These are phyloP conservation scores for Antarctomyces pellizariae DNA, from an alignment of 495 filamentous ascomycete species.

Conservation along the genomic window DNA sequence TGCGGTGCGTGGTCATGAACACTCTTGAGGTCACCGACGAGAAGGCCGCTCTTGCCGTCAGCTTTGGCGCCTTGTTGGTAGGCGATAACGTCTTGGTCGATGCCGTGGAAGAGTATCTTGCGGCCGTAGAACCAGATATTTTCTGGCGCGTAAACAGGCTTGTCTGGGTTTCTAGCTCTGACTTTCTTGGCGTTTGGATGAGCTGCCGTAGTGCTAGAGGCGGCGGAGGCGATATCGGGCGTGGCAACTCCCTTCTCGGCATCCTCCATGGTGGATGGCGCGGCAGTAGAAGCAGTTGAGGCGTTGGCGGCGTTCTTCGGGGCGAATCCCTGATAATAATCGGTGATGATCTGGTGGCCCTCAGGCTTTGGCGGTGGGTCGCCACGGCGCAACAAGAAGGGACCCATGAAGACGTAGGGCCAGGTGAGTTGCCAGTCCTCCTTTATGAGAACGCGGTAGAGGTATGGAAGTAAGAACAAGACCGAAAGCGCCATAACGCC, in stretches of 20 bases:
- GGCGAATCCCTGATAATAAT: slow-evolving; percentile 32
- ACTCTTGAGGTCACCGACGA: slow-evolving; percentile 28
- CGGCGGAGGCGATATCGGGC: no score
- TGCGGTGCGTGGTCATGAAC: slow-evolving; percentile 37
- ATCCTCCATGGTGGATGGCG: slow-evolving; percentile 5
- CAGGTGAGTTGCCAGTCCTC: slow-evolving; percentile 31
- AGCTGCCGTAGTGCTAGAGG: no score
- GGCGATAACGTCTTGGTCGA: slow-evolving; percentile 34
- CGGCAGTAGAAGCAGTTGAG: no score
- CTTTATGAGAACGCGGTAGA: slow-evolving; percentile 31
- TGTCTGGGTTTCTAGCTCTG: no score
- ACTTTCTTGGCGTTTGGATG: no score
- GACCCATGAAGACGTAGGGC: slow-evolving; percentile 33
- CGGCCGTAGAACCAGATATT: no score
- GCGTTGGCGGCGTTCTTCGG: slow-evolving; percentile 5
- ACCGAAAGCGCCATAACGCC: slow-evolving; percentile 25
- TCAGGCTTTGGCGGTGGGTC: slow-evolving; percentile 24
- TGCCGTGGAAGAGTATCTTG: slow-evolving; percentile 29
- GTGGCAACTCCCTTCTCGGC: slow-evolving; percentile 9
- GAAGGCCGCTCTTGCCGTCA: slow-evolving; percentile 20
- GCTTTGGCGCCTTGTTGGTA: slow-evolving; percentile 16
- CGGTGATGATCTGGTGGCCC: slow-evolving; percentile 18
- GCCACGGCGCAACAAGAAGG: slow-evolving; percentile 25
- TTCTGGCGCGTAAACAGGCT: no score
- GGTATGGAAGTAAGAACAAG: slow-evolving; percentile 38